Evolutionary conservation across 2,329 filamentous ascomycete genomes (phyloP), one percentile per base, ranked within the genome.

Genomic region (Beauveria pseudobassiana): DNA sequence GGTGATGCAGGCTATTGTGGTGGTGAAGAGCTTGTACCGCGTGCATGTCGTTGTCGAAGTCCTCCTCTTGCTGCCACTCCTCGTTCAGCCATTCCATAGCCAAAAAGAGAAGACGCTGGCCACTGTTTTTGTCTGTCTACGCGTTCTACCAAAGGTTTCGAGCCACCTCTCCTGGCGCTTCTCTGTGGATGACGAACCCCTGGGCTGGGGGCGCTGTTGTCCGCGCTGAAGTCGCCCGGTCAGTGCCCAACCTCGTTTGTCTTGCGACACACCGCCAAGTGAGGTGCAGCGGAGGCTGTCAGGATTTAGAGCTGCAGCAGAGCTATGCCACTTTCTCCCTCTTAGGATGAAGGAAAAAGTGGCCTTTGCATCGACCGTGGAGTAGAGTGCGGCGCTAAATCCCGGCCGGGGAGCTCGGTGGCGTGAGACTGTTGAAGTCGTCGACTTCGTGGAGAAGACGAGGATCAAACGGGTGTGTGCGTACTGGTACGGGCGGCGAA

Each of bases 1-100:
- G 50, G 30, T 53, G 56, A 24, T 51, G 40, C 28, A 16, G 28
- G 56, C 40, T 38, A 34, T 45, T 46, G 14, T 53, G 59, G 45
- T 50, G 52, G 22, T 56, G 50, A 61, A 54, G 42, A 22, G 20
- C 50, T 24, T 57, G 46, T 45, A 62, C 53, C 26, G 60, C 60
- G 48, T 62, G 46, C 60, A 62, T 62, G 46, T 62, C 60, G 59
- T 49, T 42, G 60, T 61, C 52, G 57, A 20, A 26, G 40, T 58
- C 60, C 53, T 62, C 60, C 54, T 57, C 60, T 40, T 45, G 60
- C 60, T 45, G 54, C 58, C 58, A 54, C 53, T 62, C 60, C 53
- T 62, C 53, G 20, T 45, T 57, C 46, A 30, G 53, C 60, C 60
- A 62, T 56, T 62, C 60, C 60, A 62, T 62, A 57, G 40, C 60